Conservation (phyloP, 1,284 basidiomycete genomes). For the Boletus semigastroideus region DNA sequence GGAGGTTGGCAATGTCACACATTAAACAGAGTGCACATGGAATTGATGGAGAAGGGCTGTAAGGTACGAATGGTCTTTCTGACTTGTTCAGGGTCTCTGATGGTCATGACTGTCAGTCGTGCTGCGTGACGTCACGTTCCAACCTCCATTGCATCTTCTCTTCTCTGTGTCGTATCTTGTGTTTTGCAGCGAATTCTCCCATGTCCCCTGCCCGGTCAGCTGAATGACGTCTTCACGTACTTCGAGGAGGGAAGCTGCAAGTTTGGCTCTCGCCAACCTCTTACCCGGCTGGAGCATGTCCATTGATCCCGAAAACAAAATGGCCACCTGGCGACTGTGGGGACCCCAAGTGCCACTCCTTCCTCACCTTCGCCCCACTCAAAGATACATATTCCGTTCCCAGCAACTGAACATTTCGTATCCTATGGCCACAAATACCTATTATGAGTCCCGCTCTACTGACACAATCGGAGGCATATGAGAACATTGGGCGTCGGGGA, state of each 20-base stretch:
- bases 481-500: no score
- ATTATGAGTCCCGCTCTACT: not conserved
- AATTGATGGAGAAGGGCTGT: no score
- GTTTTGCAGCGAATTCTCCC: constrained; percentile 75
- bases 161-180: not conserved
- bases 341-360: constrained; percentile 65
- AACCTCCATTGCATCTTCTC: not conserved
- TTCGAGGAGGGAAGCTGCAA: constrained; percentile 96
- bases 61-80: no score
- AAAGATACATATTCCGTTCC: constrained; percentile 73
- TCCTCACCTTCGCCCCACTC: constrained; percentile 73
- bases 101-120: no score
- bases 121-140: no score
- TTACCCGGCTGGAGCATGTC: constrained; percentile 91
- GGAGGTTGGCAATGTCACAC: no score
- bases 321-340: constrained; percentile 77
- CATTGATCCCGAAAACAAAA: constrained; percentile 99
- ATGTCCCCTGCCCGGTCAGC: constrained; percentile 92
- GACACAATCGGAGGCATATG: constrained; percentile 4
- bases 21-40: no score
- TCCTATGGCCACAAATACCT: not conserved
- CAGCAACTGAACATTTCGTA: constrained; percentile 26
- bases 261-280: constrained; percentile 93
- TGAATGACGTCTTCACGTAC: constrained; percentile 94
- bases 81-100: no score